Evolutionary conservation across 2,329 filamentous ascomycete species (phyloP).

Genomic region (Colletotrichum sp.): DNA sequence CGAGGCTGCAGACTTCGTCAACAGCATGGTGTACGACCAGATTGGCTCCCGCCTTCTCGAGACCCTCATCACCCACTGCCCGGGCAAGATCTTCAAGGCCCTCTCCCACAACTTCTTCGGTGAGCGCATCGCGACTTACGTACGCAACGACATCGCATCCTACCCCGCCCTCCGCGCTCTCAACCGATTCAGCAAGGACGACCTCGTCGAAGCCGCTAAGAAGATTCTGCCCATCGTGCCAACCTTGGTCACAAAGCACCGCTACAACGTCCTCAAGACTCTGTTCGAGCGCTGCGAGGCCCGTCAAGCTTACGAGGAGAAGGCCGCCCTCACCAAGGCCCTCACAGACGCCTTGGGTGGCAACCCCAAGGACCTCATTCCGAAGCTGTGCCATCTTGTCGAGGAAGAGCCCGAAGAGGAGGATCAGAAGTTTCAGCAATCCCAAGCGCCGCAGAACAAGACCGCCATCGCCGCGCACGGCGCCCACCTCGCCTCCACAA

Average conservation of each 20-base stretch:
- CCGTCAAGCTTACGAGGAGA: constrained; percentile 63
- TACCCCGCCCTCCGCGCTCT: constrained; percentile 87
- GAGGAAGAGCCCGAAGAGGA: constrained; percentile 32
- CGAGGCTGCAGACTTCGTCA: constrained; percentile 78
- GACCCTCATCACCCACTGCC: constrained; percentile 79
- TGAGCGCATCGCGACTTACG: constrained; percentile 77
- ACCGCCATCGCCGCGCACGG: constrained; percentile 68
- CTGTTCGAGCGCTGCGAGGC: constrained; percentile 83
- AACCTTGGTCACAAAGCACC: constrained; percentile 73
- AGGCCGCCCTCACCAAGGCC: constrained; percentile 51
- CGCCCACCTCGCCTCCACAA: constrained; percentile 79
- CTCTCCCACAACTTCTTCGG: constrained; percentile 83
- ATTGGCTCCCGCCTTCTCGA: constrained; percentile 91
- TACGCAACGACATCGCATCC: constrained; percentile 87
- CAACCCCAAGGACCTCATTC: constrained; percentile 52
- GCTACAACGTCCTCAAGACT: constrained; percentile 80
- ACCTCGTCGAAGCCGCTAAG: constrained; percentile 75
- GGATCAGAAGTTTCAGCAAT: constrained; percentile 35
- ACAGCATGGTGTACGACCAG: constrained; percentile 85
- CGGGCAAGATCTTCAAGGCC: constrained; percentile 89
- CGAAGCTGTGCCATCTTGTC: constrained; percentile 53
- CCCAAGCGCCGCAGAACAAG: constrained; percentile 58
- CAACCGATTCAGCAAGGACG: constrained; percentile 84
- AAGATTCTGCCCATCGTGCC: constrained; percentile 76
- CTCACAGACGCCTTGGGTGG: constrained; percentile 53